A percentile compares a stretch with the other conserved stretches of the same genome.
phyloP scores from a whole-genome alignment of 169 alveolate genomes.

The Condylostoma magnum region DNA sequence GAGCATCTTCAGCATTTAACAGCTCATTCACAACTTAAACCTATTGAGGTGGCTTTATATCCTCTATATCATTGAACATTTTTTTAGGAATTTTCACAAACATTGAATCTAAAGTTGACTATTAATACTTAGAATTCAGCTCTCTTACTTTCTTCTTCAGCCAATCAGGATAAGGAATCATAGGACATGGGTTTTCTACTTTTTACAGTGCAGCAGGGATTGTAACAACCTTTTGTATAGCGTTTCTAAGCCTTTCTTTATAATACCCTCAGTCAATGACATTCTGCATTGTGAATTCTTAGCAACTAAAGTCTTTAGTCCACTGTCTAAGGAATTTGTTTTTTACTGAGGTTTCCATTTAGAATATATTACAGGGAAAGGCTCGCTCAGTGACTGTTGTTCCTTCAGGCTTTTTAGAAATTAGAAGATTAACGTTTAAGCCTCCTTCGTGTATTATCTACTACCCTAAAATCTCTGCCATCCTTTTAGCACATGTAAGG shows the following conservation, averaged over 20 bases:
- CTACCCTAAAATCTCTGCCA: slow-evolving; percentile 89
- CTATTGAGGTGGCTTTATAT: slow-evolving; percentile 38
- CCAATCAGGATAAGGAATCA: slow-evolving; percentile 95
- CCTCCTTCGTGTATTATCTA: slow-evolving; percentile 80
- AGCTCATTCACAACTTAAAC: slow-evolving; percentile 27
- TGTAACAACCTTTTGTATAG: slow-evolving; percentile 90
- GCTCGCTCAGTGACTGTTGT: slow-evolving; percentile 96
- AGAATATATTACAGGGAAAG: slow-evolving; percentile 92
- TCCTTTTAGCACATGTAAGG: slow-evolving; percentile 93
- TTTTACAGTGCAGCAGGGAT: slow-evolving; percentile 96
- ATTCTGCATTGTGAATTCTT: slow-evolving; percentile 83
- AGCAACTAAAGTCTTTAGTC: slow-evolving; percentile 61
- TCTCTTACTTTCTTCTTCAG: slow-evolving; percentile 70
- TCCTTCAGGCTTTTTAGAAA: slow-evolving; percentile 91
- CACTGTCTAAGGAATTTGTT: slow-evolving; percentile 79
- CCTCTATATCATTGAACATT: slow-evolving; percentile 39
- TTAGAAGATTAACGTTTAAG: slow-evolving; percentile 87
- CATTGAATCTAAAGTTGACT: slow-evolving; percentile 33
- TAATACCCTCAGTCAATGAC: slow-evolving; percentile 97
- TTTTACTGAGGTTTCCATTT: slow-evolving; percentile 70
- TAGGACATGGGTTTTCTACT: slow-evolving; percentile 92
- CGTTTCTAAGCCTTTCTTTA: slow-evolving; percentile 92
- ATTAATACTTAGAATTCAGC: slow-evolving; percentile 52
- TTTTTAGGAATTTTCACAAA: slow-evolving; percentile 31
- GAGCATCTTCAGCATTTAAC: slow-evolving; percentile 55